Percentiles rank a stretch among this genome's conserved stretches.
phyloP scores from a whole-genome alignment of 2,329 filamentous ascomycete species.

The Pseudogymnoascus destructans region DNA sequence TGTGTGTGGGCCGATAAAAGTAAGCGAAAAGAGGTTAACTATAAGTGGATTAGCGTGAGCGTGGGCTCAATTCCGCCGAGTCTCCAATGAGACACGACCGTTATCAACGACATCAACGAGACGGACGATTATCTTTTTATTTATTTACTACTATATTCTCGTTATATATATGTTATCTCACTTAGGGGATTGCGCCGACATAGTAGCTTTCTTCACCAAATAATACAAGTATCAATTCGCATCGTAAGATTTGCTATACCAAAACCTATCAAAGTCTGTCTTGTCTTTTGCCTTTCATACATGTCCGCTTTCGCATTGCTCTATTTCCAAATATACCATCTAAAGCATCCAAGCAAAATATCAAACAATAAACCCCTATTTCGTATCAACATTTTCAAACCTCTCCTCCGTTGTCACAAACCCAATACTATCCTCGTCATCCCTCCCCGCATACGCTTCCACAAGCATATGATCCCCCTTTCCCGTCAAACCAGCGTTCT shows the following conservation, averaged over 20 bases:
- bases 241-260: background rate
- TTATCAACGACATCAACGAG: background rate
- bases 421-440: conserved; percentile 1
- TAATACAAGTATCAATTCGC: background rate
- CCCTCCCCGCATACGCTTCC: background rate
- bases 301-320: background rate
- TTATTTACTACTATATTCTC: background rate
- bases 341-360: background rate
- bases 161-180: too few species aligned
- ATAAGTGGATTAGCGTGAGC: background rate
- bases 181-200: background rate
- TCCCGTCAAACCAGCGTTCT: background rate
- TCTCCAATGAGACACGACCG: background rate
- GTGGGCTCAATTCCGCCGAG: background rate
- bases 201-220: background rate
- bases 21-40: conserved; percentile 6
- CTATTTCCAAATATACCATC: background rate
- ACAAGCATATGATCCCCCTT: background rate
- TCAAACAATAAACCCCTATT: background rate
- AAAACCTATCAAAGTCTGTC: background rate
- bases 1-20: conserved; percentile 9
- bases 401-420: background rate
- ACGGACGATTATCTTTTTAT: background rate
- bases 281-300: background rate
- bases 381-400: conserved; percentile 1